Conservation (phyloP, 208 protist species). For the Acanthamoeba triangularis region DNA sequence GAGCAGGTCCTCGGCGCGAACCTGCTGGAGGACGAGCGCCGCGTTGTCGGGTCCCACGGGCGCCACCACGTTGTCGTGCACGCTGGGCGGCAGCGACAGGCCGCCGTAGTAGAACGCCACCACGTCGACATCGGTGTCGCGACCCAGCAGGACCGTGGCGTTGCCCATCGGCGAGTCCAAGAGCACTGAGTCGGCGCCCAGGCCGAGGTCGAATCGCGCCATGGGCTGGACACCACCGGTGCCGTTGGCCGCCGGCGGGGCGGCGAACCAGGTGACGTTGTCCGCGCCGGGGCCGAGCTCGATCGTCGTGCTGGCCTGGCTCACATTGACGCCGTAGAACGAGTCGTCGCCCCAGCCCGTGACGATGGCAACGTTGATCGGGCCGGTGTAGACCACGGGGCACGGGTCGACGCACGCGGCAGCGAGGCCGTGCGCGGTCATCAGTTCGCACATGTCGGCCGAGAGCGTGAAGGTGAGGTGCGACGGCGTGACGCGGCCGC, state of each 20-base stretch:
- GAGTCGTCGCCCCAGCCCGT: constrained; percentile 64
- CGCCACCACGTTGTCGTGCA: constrained; percentile 14
- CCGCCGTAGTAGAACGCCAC: constrained; percentile 16
- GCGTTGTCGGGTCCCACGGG: neutral
- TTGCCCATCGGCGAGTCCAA: neutral
- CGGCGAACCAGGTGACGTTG: constrained; percentile 46
- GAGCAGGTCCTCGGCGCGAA: constrained; percentile 24
- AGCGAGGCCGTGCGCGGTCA: neutral
- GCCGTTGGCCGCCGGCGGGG: neutral
- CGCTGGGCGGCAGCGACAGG: constrained; percentile 4
- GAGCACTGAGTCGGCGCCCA: neutral
- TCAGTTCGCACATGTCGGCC: neutral
- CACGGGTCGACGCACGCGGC: neutral
- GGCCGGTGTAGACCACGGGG: constrained; percentile 52
- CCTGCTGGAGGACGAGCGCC: neutral
- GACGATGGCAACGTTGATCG: constrained; percentile 42
- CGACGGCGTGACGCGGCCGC: neutral
- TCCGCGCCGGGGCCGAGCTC: constrained; percentile 47
- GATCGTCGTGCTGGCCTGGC: neutral
- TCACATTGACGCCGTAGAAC: neutral
- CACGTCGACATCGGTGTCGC: constrained; percentile 28
- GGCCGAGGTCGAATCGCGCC: constrained; percentile 25
- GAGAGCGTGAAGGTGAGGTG: neutral
- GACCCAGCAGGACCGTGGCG: constrained; percentile 4
- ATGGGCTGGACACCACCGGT: neutral